Evolutionary conservation across 1,284 basidiomycete genomes (phyloP).

Genomic region (Apiotrichum gamsii): DNA sequence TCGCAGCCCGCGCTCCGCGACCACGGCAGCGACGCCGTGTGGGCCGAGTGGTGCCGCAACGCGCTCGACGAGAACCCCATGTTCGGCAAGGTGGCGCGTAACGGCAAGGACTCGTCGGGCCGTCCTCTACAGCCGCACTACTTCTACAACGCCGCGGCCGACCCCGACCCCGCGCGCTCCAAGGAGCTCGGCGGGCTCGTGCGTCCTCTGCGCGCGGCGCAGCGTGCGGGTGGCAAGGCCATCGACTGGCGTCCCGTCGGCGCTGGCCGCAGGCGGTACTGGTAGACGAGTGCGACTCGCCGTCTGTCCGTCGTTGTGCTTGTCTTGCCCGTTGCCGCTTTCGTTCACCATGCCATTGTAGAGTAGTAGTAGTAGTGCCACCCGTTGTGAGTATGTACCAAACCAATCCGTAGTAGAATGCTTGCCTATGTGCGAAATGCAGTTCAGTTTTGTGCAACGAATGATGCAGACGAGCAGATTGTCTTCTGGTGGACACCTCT

Average conservation of each 20-base stretch:
- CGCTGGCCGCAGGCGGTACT: slow-evolving; percentile 30
- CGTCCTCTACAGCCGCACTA: slow-evolving; percentile 45
- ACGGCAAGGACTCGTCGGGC: slow-evolving; percentile 47
- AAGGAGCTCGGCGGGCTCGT: slow-evolving; percentile 45
- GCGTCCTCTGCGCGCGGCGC: slow-evolving; percentile 43
- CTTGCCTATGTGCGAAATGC: no score
- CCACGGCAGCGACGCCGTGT: slow-evolving; percentile 34
- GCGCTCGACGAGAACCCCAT: slow-evolving; percentile 39
- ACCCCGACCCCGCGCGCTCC: slow-evolving; percentile 41
- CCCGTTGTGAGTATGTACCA: no score
- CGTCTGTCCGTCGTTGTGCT: no score
- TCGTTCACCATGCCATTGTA: no score
- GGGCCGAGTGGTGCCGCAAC: slow-evolving; percentile 36
- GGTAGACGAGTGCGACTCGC: not conserved
- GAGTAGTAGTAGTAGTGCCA: no score
- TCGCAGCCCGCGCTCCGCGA: slow-evolving; percentile 40
- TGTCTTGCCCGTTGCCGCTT: no score
- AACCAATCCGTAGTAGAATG: no score
- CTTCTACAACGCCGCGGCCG: slow-evolving; percentile 44
- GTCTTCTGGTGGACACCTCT: no score
- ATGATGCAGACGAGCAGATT: no score
- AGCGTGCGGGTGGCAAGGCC: slow-evolving; percentile 43
- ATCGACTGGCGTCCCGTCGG: slow-evolving; percentile 49
- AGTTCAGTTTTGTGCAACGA: no score
- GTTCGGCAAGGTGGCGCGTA: slow-evolving; percentile 47